Evolutionary conservation across 169 alveolate species (phyloP), one percentile per base, ranked within the genome.

Genomic region (Cryptosporidium sp.): DNA sequence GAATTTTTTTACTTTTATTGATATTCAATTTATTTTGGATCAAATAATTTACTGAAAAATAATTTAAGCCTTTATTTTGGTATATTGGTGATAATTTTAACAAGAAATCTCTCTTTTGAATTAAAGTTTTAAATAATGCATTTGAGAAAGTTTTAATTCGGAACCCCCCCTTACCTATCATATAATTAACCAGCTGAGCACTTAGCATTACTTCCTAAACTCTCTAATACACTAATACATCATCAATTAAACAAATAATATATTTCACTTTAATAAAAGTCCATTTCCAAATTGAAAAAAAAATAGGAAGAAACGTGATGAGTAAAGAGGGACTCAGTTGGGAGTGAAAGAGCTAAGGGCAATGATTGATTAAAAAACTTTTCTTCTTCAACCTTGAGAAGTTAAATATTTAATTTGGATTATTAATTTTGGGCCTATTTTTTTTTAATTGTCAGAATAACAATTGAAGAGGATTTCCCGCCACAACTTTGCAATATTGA

Each of bases 401-500:
- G 55, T 48, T 12, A 16, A 48, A 14, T 0, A 14, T 16, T 48
- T 48, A 48, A 48, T 48, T 18, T 37, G 43, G 43, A 37, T 3
- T 37, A 37, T n/a, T 37, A 37, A 37, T 37, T 37, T 3, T 37
- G 43, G 43, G 2, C 5, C 5, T 37, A 37, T 37, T 37, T 3
- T 37, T 1, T 48, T 0, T 45, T 10, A 3, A 14, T 43, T 12
- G 21, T 48, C 21, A 48, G 23, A 48, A 12, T 48, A 48, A 55
- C 21, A 23, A 6, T 21, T 55, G 0, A 26, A 26, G 1, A n/a
- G 1, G 21, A 26, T 23, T 23, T n/a, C 67, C 67, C 67, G 67
- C 67, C 67, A 55, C n/a, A 55, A 55, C 35, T 55, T 26, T 55
- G 67, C 67, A 55, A 23, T 55, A 55, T 55, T 55, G 14, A 8